These are phyloP conservation scores for Morella rubra DNA, from an alignment of 306 rosid genomes.

Conservation along the genomic window DNA sequence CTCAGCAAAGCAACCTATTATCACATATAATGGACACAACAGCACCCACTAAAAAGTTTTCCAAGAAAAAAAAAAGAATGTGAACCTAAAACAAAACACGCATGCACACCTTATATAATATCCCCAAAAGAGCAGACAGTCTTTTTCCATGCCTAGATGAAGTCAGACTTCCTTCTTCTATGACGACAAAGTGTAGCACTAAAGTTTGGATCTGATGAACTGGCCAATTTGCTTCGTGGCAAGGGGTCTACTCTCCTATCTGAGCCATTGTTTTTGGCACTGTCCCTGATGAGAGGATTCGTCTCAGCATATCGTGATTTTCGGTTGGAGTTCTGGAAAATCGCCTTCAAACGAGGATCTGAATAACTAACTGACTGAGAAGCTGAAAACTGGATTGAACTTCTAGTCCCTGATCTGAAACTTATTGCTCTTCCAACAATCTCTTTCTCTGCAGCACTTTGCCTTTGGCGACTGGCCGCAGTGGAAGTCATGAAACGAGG, in stretches of 20 bases:
- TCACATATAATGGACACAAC: slow-evolving; percentile 3
- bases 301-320: slow-evolving; percentile 57
- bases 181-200: slow-evolving; percentile 53
- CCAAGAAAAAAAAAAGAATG: slow-evolving; percentile 18
- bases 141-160: slow-evolving; percentile 36
- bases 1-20: slow-evolving; percentile 25
- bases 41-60: slow-evolving; percentile 17
- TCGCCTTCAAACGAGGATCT: slow-evolving; percentile 59
- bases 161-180: slow-evolving; percentile 82
- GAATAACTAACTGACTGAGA: slow-evolving; percentile 70
- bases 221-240: slow-evolving; percentile 49
- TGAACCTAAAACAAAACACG: slow-evolving; percentile 4
- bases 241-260: slow-evolving; percentile 36
- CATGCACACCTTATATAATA: slow-evolving; percentile 26
- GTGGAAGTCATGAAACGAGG: slow-evolving; percentile 98
- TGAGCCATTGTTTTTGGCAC: slow-evolving; percentile 51
- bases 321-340: slow-evolving; percentile 43
- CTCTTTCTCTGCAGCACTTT: slow-evolving; percentile 56
- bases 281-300: slow-evolving; percentile 38
- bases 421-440: slow-evolving; percentile 44
- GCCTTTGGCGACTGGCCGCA: slow-evolving; percentile 85
- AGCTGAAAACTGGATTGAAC: slow-evolving; percentile 66
- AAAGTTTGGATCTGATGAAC: slow-evolving; percentile 66
- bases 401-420: slow-evolving; percentile 48
- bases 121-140: slow-evolving; percentile 22